Base-by-base conservation (phyloP, 371 early-diverging fungal species). In the Syncephalastrum monosporum region DNA sequence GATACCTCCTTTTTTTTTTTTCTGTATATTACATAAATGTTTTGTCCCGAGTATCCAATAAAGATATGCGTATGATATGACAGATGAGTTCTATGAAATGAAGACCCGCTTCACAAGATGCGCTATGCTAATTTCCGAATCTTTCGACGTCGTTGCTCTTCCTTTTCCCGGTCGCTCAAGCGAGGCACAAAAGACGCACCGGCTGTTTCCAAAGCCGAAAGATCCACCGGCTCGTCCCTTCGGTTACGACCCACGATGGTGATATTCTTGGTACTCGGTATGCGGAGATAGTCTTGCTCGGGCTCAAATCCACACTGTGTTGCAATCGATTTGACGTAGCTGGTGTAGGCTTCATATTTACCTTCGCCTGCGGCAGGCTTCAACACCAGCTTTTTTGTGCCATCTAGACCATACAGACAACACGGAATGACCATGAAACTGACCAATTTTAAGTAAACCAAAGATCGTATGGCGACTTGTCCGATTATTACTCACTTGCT, bases 241-340 rank as follows among this genome's bases (percentile, higher is more conserved):
- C 72, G 60, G 47, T 74, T 56, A 66, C 82, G 61, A 7, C 91
- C 93, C 19, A 94, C 71, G 3, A 92, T 63, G 1, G 91, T 89
- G 59, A 91, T 77, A 50, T 95, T 94, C 57, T 92, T 91, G n/a
- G 95, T 93, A 33, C 90, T 89, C 4, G 95, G 95, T 12, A 95
- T 95, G 27, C 95, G 70, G 45, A 95, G 61, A 52, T 76, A 76
- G 61, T 95, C 95, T 50, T 74, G 71, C 58, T 89, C 85, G 0
- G 82, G 72, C 0, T 59, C 53, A 61, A 81, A 93, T 0, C 93
- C 93, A 57, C 84, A 84, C 42, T 68, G 60, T 2, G 57, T 50
- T 5, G 83, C 80, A 49, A 91, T 66, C 6, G 72, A 64, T 19
- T 79, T 68, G 16, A 91, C 72, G 61, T 88, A 86, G 24, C 83